Percentiles rank a stretch among this genome's conserved stretches.
Evolutionary conservation across 2,329 filamentous ascomycete species (phyloP).

Genomic region (Colletotrichum eremochloae): DNA sequence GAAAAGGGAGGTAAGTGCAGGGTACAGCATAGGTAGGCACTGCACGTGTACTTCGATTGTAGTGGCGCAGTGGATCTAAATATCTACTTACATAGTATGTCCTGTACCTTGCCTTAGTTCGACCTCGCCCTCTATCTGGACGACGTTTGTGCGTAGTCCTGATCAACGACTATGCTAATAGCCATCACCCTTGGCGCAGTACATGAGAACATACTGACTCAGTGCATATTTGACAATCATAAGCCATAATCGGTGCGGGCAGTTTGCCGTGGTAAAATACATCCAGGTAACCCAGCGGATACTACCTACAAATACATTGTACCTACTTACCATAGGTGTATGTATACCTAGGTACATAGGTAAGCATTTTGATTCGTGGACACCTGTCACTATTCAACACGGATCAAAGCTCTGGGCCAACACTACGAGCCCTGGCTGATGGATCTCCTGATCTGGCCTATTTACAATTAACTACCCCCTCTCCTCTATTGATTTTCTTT

Average conservation of each 20-base stretch:
- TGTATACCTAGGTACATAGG: not conserved
- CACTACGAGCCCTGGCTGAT: not conserved
- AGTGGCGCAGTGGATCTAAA: too few species aligned
- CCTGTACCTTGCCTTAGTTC: too few species aligned
- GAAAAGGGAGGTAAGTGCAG: not conserved
- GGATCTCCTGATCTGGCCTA: conserved; percentile 1
- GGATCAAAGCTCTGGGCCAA: not conserved
- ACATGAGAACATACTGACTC: not conserved
- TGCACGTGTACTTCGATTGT: not conserved
- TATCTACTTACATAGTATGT: too few species aligned
- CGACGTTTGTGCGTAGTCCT: not conserved
- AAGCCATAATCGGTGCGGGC: not conserved
- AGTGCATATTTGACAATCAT: not conserved
- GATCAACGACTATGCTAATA: not conserved
- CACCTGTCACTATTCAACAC: not conserved
- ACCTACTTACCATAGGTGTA: not conserved
- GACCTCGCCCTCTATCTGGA: not conserved
- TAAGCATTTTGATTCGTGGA: not conserved
- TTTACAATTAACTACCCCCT: not conserved
- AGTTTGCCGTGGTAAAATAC: not conserved
- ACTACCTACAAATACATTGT: too few species aligned
- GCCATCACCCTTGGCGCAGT: not conserved
- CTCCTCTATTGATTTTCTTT: not conserved
- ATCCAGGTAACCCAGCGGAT: not conserved
- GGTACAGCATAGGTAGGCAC: too few species aligned